phyloP scores from a whole-genome alignment of 805 yeast species.

The Saturnispora saitoi region DNA sequence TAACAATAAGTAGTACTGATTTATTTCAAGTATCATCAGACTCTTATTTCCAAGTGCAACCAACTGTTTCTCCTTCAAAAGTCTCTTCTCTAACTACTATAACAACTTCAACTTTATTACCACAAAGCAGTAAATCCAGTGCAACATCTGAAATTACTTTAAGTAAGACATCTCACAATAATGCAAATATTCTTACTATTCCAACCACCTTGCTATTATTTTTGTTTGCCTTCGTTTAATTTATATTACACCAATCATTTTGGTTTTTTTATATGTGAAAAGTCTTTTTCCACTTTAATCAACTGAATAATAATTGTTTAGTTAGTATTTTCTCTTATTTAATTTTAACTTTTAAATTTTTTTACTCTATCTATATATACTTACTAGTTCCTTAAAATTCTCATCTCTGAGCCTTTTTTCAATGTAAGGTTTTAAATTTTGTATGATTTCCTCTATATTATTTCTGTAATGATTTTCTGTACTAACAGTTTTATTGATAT shows the following conservation, averaged over 20 bases:
- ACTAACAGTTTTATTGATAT: neutral
- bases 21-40: neutral
- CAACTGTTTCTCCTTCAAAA: neutral
- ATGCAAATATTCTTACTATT: neutral
- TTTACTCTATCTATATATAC: neutral
- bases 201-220: neutral
- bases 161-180: neutral
- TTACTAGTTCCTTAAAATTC: slow-evolving; percentile 4
- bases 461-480: neutral
- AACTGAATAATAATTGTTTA: neutral
- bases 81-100: neutral
- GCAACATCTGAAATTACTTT: neutral
- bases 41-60: neutral
- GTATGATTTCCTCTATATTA: neutral
- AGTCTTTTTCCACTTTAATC: neutral
- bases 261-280: neutral
- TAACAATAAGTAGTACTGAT: neutral
- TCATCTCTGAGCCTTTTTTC: neutral
- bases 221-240: neutral
- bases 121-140: neutral
- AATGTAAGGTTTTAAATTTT: neutral
- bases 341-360: neutral
- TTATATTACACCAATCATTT: no score
- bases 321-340: slow-evolving; percentile 1
- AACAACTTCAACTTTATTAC: neutral